A percentile compares a stretch with the other conserved stretches of the same genome.
These are phyloP conservation scores for Komagataella kurtzmanii DNA, from an alignment of 805 yeast genomes.

Conservation along the genomic window DNA sequence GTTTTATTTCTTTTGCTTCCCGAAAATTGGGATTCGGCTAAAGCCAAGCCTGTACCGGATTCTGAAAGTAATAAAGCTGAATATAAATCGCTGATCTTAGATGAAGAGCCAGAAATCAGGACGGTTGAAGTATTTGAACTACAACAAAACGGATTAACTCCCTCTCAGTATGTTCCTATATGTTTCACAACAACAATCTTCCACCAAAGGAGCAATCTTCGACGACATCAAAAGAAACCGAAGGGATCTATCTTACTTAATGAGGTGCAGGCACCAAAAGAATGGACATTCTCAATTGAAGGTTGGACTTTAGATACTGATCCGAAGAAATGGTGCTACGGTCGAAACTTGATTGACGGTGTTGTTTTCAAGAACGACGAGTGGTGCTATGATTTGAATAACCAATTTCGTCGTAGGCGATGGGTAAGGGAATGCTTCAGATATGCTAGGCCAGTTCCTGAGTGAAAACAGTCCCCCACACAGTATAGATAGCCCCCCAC, in stretches of 20 bases:
- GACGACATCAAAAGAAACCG: conserved; percentile 44
- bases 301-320: conserved; percentile 56
- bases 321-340: conserved; percentile 37
- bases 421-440: conserved; percentile 37
- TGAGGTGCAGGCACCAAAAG: conserved; percentile 51
- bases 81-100: conserved; percentile 46
- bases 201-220: conserved; percentile 28
- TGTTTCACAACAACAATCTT: conserved; percentile 43
- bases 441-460: conserved; percentile 17
- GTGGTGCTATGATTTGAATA: conserved; percentile 39
- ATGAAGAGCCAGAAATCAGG: conserved; percentile 47
- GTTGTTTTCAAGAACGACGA: conserved; percentile 22
- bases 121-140: conserved; percentile 72
- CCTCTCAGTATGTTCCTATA: conserved; percentile 48
- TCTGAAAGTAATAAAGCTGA: background rate
- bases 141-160: conserved; percentile 48
- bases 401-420: conserved; percentile 45
- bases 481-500: background rate
- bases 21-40: conserved; percentile 12
- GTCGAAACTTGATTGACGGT: conserved; percentile 24
- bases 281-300: conserved; percentile 57
- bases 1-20: background rate
- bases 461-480: background rate
- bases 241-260: conserved; percentile 42
- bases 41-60: conserved; percentile 14